These are phyloP conservation scores for Monosporascus sp. DNA, from an alignment of 2,329 filamentous ascomycete species.

Conservation along the genomic window DNA sequence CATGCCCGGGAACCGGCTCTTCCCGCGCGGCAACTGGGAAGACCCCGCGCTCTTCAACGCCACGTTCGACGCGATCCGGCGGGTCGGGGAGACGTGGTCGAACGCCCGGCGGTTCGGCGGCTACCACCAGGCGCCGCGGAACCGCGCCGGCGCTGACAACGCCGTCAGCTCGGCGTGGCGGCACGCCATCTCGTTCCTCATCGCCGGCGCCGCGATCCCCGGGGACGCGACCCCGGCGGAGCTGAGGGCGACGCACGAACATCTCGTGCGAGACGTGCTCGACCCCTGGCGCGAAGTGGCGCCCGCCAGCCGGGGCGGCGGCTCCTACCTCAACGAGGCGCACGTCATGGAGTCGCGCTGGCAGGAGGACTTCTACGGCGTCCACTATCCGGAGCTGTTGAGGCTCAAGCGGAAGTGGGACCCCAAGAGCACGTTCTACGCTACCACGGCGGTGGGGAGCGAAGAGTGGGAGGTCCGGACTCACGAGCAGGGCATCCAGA, in stretches of 20 bases:
- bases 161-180: constrained; percentile 28
- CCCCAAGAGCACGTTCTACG: constrained; percentile 31
- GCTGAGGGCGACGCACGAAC: constrained; percentile 18
- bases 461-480: constrained; percentile 31
- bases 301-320: constrained; percentile 13
- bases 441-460: constrained; percentile 33
- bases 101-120: constrained; percentile 18
- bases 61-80: constrained; percentile 19
- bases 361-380: constrained; percentile 28
- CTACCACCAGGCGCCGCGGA: constrained; percentile 8
- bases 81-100: constrained; percentile 14
- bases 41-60: constrained; percentile 24
- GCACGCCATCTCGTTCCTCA: constrained; percentile 11
- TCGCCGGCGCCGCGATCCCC: constrained; percentile 15
- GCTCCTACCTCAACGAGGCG: constrained; percentile 35
- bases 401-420: constrained; percentile 37
- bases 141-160: constrained; percentile 18
- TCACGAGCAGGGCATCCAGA: background rate
- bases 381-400: constrained; percentile 25
- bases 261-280: constrained; percentile 20
- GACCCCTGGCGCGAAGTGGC: constrained; percentile 15
- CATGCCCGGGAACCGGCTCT: constrained; percentile 29
- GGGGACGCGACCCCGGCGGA: constrained; percentile 2
- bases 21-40: constrained; percentile 29
- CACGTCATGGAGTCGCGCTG: constrained; percentile 29